Percentiles rank a stretch among this genome's conserved stretches.
phyloP scores from a whole-genome alignment of 805 yeast species.

The Candida vartiovaarae region DNA sequence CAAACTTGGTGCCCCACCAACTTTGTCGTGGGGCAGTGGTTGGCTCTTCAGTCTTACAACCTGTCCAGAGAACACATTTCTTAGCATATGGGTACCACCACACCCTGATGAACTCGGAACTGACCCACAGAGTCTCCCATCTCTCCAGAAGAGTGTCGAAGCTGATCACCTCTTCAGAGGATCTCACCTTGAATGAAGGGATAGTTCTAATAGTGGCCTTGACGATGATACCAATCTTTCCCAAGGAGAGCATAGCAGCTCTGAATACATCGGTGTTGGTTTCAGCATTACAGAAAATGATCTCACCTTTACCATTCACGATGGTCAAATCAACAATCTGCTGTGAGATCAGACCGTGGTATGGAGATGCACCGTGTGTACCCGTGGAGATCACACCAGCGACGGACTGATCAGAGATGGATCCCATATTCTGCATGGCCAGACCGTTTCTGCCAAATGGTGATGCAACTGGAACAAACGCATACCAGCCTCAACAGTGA shows the following conservation, averaged over 20 bases:
- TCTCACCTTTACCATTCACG: slow-evolving; percentile 69
- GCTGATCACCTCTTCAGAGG: slow-evolving; percentile 73
- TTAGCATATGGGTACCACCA: slow-evolving; percentile 98
- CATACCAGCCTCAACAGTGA: slow-evolving; percentile 92
- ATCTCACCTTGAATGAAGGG: slow-evolving; percentile 75
- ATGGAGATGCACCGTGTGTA: slow-evolving; percentile 92
- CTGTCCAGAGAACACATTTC: slow-evolving; percentile 88
- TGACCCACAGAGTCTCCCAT: slow-evolving; percentile 81
- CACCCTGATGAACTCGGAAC: slow-evolving; percentile 83
- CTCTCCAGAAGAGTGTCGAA: slow-evolving; percentile 64
- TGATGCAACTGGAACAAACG: slow-evolving; percentile 70
- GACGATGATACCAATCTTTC: slow-evolving; percentile 86
- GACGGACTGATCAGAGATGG: slow-evolving; percentile 86
- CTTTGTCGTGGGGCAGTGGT: slow-evolving; percentile 58
- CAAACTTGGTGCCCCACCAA: slow-evolving; percentile 80
- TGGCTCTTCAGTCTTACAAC: slow-evolving; percentile 63
- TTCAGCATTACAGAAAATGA: slow-evolving; percentile 39
- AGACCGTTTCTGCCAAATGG: slow-evolving; percentile 54
- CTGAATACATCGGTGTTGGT: slow-evolving; percentile 66
- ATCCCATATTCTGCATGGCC: slow-evolving; percentile 87
- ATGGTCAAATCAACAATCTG: slow-evolving; percentile 76
- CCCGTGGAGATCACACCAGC: slow-evolving; percentile 98
- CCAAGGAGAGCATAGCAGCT: slow-evolving; percentile 81
- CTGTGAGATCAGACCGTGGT: slow-evolving; percentile 84
- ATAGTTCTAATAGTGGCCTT: slow-evolving; percentile 79